These are phyloP conservation scores for Parachaetomium inaequale DNA, from an alignment of 495 filamentous ascomycete species.

Conservation along the genomic window DNA sequence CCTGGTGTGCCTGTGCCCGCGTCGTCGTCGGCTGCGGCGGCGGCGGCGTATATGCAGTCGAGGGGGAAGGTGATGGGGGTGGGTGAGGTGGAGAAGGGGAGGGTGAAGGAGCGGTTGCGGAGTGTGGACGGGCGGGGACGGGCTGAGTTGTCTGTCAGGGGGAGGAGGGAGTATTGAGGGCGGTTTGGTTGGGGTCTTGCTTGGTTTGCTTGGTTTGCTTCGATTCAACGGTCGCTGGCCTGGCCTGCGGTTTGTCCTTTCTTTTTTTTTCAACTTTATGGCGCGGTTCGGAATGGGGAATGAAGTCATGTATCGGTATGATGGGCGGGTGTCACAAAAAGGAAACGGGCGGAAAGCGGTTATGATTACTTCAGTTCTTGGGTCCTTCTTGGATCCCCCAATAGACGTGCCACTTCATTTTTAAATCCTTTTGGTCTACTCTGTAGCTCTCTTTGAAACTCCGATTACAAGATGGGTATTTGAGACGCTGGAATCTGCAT, in stretches of 20 bases:
- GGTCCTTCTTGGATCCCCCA: neutral
- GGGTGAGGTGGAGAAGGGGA: neutral
- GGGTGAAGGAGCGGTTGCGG: constrained; percentile 5
- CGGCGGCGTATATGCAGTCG: constrained; percentile 5
- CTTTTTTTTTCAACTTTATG: neutral
- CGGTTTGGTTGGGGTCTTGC: neutral
- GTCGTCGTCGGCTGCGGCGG: neutral
- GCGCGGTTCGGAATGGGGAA: neutral
- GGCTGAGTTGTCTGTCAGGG: neutral
- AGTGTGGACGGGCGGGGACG: neutral
- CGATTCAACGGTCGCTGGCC: neutral
- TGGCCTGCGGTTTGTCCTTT: neutral
- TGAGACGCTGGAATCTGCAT: neutral
- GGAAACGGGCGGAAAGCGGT: neutral
- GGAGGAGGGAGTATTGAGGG: neutral
- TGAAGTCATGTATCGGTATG: neutral
- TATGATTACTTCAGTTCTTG: neutral
- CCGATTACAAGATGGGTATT: constrained; percentile 6
- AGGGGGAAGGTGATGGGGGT: constrained; percentile 2
- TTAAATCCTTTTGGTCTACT: neutral
- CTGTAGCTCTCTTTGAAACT: constrained; percentile 2
- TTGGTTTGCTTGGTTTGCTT: neutral
- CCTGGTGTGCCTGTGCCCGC: neutral
- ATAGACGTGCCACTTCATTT: neutral
- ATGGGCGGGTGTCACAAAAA: neutral